These are phyloP conservation scores for Leccinum subspadiceum DNA, from an alignment of 1,284 basidiomycete species.

Conservation along the genomic window DNA sequence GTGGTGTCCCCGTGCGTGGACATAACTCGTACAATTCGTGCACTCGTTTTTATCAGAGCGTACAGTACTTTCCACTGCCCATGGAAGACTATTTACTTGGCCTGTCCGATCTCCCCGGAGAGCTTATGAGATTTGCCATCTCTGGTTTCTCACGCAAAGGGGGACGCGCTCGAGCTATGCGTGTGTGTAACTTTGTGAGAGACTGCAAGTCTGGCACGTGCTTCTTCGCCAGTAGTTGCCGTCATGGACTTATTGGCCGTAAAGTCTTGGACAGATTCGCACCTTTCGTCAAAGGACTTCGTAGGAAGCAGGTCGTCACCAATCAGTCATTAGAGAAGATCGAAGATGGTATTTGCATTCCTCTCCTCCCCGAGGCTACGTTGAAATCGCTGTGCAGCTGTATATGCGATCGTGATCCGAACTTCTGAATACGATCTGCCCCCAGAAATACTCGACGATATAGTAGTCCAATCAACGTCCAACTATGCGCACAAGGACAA, in stretches of 20 bases:
- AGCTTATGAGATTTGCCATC: conserved; percentile 96
- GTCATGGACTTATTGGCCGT: not conserved
- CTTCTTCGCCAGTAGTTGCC: not conserved
- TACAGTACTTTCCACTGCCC: conserved; percentile 67
- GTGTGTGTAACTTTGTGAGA: conserved; percentile 77
- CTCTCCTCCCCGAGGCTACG: not conserved
- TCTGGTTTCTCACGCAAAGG: conserved; percentile 69
- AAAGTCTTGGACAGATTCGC: conserved; percentile 76
- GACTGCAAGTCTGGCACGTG: conserved; percentile 72
- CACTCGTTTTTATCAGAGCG: conserved; percentile 4
- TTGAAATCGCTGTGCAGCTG: conserved; percentile 42
- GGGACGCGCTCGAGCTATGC: conserved; percentile 65
- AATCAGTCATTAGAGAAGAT: conserved; percentile 88
- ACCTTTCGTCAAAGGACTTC: conserved; percentile 68
- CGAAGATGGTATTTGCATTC: conserved; percentile 68
- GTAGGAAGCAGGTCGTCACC: conserved; percentile 88
- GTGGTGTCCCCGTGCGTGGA: conserved; percentile 57
- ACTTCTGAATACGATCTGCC: conserved; percentile 69
- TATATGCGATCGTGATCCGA: conserved; percentile 68
- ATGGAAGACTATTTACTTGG: conserved; percentile 88
- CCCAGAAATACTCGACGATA: conserved; percentile 63
- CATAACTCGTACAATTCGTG: not conserved
- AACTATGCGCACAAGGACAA: conserved; percentile 27
- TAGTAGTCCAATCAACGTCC: conserved; percentile 52
- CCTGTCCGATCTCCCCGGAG: conserved; percentile 91